Base-by-base conservation (phyloP, 768 basidiomycete species). In the Leucosporidium scottii region DNA sequence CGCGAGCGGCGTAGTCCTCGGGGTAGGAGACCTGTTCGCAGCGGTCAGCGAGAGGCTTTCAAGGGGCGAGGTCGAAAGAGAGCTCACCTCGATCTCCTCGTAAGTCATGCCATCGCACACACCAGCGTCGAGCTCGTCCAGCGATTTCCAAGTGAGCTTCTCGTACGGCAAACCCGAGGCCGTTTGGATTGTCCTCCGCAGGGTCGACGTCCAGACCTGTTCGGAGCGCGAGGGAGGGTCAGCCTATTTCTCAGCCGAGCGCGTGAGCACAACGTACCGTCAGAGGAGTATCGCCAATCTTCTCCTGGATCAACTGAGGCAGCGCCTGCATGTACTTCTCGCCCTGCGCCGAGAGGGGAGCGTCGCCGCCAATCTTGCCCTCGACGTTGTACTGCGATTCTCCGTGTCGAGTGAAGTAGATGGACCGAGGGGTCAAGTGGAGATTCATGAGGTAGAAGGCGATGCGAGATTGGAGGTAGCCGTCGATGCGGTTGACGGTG, bases 91-190 rank as follows among this genome's bases (percentile, higher is more conserved):
- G 66, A 99, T 98, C 82, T 98, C 94, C 81, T 91, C 88, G 74
- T 99, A 99, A 6, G 96, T 98, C 96, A 99, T 98, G 21, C 88
- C 96, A 79, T 99, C 96, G 75, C 96, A 99, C 44, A 99, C 96
- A 30, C 96, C 96, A 12, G 96, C 96, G 78, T 99, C 96, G 30
- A 99, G 82, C 79, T 99, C 96, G 75, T 99, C 96, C 61, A 99
- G 80, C 2, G 91, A 92, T 78, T 99, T 99, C 96, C 96, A 99
- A 4, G 94, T 97, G 70, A 98, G 81, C 74, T 98, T 96, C 56
- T 87, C 82, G 76, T 91, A 97, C 1, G 88, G 86, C 23, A 99
- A 82, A 69, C 84, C 73, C 49, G 86, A 83, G 4, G 85, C 93
- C 0, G 94, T 99, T 76, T 97, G 91, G 23, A 91, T 89, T 23